Conservation (phyloP, 169 alveolate species). For the Theileria annulata region DNA sequence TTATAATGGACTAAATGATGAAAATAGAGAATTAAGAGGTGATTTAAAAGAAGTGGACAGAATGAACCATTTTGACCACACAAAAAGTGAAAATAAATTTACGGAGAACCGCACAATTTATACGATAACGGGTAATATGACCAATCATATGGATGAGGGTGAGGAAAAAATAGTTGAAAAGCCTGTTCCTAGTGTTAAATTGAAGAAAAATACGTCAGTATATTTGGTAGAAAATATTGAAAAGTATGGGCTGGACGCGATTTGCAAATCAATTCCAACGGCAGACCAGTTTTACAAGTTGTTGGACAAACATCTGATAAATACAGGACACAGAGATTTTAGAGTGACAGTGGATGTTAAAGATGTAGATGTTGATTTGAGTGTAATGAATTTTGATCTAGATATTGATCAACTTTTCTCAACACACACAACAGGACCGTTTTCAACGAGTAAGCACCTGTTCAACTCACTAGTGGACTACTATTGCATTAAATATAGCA, state of each 20-base stretch:
- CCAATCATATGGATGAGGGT: conserved; percentile 40
- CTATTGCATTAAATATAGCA: conserved; percentile 68
- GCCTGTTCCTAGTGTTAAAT: background rate
- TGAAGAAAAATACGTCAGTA: conserved; percentile 38
- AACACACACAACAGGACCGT: conserved; percentile 60
- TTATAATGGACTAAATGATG: background rate
- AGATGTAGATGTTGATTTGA: background rate
- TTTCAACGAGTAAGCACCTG: conserved; percentile 63
- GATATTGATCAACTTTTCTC: conserved; percentile 74
- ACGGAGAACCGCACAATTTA: background rate
- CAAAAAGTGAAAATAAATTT: background rate
- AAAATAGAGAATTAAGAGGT: background rate
- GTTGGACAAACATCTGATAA: conserved; percentile 38
- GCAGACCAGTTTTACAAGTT: conserved; percentile 40
- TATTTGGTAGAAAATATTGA: conserved; percentile 64
- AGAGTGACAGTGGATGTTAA: conserved; percentile 5
- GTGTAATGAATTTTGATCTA: conserved; percentile 59
- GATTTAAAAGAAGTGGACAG: background rate
- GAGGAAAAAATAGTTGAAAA: conserved; percentile 33
- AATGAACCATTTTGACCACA: background rate
- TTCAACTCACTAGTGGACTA: conserved; percentile 69
- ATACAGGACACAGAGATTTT: conserved; percentile 26
- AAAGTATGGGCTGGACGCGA: conserved; percentile 52
- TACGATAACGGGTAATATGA: conserved; percentile 13
- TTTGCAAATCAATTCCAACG: conserved; percentile 46